Percentiles rank a stretch among this genome's conserved stretches.
Conservation (phyloP, 2,329 filamentous ascomycete genomes). For the Byssoonygena ceratinophila region DNA sequence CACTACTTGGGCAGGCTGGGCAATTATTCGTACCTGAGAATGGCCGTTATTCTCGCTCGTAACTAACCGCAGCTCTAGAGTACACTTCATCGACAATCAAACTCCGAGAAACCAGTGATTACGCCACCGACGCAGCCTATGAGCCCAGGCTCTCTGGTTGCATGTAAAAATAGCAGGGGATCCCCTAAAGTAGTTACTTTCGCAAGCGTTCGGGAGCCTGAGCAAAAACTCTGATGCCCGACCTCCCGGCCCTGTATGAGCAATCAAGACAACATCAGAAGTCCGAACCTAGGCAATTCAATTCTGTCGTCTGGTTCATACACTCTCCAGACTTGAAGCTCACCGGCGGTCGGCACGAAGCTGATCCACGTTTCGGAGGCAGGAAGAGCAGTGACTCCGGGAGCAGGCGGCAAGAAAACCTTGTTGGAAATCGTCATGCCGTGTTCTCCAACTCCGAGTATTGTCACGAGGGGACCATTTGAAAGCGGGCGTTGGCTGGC, state of each 20-base stretch:
- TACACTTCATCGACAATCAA: too few species aligned
- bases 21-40: too few species aligned
- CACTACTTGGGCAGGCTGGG: too few species aligned
- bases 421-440: too few species aligned
- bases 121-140: background rate
- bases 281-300: background rate
- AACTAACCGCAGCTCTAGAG: too few species aligned
- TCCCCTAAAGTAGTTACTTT: background rate
- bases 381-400: conserved; percentile 4
- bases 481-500: too few species aligned
- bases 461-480: background rate
- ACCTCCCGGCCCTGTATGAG: background rate
- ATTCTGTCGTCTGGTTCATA: background rate
- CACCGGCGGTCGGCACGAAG: background rate
- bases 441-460: too few species aligned
- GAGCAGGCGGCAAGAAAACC: background rate
- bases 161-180: background rate
- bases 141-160: background rate
- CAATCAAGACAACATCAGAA: background rate
- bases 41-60: too few species aligned
- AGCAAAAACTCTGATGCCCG: background rate
- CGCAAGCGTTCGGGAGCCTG: background rate
- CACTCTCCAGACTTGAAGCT: background rate
- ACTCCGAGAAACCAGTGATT: background rate
- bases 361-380: background rate